Evolutionary conservation across 2,329 filamentous ascomycete genomes (phyloP).

Genomic region (Diaporthe vaccinii): DNA sequence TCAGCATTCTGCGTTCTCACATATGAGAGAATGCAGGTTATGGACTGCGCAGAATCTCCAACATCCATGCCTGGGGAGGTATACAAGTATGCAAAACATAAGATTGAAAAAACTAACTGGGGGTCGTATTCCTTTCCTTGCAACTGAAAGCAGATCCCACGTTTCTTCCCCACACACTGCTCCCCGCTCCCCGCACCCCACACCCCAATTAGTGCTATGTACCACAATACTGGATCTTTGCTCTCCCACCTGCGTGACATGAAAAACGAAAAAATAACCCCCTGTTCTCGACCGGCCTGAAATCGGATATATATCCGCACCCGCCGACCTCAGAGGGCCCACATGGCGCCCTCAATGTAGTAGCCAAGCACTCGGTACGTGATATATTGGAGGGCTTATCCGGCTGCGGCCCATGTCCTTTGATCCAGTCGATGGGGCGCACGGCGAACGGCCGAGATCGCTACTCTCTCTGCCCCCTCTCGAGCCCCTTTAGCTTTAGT

Average conservation of each 20-base stretch:
- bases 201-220: too few species aligned
- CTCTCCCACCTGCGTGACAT: background rate
- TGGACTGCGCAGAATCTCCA: too few species aligned
- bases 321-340: background rate
- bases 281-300: conserved; percentile 5
- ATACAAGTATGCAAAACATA: too few species aligned
- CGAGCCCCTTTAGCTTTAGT: background rate
- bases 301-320: conserved; percentile 22
- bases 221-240: too few species aligned
- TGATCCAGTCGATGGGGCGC: conserved; percentile 20
- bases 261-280: background rate
- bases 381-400: background rate
- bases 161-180: background rate
- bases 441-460: conserved; percentile 14
- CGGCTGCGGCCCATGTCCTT: conserved; percentile 12
- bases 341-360: background rate
- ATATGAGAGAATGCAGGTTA: too few species aligned
- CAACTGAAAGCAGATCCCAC: background rate
- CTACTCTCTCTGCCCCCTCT: background rate
- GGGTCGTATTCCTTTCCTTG: background rate
- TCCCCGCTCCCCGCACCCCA: too few species aligned
- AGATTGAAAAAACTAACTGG: too few species aligned
- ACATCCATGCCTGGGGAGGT: too few species aligned
- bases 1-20: too few species aligned
- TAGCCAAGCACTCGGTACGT: conserved; percentile 3